Evolutionary conservation across 176 grass and related monocot genomes (phyloP).

Genomic region (Oryza coarctata): DNA sequence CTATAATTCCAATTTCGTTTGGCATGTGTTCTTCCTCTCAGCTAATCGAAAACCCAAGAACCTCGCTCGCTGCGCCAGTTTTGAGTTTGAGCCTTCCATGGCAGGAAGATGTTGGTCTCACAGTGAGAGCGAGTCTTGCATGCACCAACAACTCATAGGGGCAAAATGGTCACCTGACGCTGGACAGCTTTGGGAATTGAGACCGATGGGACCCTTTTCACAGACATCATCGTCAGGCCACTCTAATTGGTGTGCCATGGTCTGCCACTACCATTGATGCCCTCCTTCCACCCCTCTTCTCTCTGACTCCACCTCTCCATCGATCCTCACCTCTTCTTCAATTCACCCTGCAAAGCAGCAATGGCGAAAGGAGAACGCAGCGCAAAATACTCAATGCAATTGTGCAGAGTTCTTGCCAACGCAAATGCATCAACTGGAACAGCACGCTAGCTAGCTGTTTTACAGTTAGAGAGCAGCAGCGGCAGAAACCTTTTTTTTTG

Average conservation of each 20-base stretch:
- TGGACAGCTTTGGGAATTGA: constrained; percentile 44
- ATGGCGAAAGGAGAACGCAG: not conserved
- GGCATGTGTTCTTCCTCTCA: not conserved
- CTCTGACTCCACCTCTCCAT: not conserved
- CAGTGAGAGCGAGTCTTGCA: not conserved
- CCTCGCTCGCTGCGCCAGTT: not conserved
- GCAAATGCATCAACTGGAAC: not conserved
- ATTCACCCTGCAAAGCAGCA: not conserved
- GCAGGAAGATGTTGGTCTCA: not conserved
- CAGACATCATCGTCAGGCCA: constrained; percentile 40
- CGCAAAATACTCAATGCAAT: not conserved
- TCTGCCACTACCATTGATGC: constrained; percentile 55
- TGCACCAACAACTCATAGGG: not conserved
- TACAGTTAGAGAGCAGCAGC: not conserved
- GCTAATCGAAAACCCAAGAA: not conserved
- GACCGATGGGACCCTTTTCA: constrained; percentile 32
- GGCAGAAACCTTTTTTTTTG: not conserved
- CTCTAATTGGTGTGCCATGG: constrained; percentile 51
- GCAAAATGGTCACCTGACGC: constrained; percentile 25
- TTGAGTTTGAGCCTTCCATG: not conserved
- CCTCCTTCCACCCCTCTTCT: not conserved
- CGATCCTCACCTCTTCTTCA: not conserved
- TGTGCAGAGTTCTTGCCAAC: not conserved
- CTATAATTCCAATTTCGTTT: not conserved
- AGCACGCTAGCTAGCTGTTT: not conserved